Evolutionary conservation across 73 alveolate species (phyloP).

Genomic region (Uronychia binucleata): DNA sequence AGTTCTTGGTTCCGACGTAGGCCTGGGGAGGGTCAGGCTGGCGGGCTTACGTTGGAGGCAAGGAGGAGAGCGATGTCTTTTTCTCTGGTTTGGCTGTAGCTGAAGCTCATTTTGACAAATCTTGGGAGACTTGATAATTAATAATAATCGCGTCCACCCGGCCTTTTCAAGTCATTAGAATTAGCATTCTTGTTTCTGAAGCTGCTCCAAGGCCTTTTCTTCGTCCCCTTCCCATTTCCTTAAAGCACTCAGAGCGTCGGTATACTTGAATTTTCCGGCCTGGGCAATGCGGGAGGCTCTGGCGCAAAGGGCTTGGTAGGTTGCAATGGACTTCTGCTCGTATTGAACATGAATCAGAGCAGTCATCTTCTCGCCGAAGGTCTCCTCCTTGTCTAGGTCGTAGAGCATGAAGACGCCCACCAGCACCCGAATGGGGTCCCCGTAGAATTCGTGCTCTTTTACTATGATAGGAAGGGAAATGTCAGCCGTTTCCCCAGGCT

Average conservation of each 20-base stretch:
- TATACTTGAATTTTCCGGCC: no score
- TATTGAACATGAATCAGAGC: neutral
- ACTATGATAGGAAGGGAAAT: neutral
- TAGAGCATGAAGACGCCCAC: neutral
- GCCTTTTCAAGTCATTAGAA: neutral
- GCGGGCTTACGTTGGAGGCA: constrained; percentile 26
- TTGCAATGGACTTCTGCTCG: neutral
- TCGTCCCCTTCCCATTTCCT: neutral
- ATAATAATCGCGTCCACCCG: neutral
- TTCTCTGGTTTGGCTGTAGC: constrained; percentile 54
- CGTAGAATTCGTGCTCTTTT: neutral
- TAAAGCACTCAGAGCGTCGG: no score
- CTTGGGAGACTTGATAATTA: neutral
- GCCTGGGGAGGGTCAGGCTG: constrained; percentile 31
- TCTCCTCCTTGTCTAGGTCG: neutral
- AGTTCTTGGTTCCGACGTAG: constrained; percentile 80
- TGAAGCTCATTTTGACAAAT: constrained; percentile 30
- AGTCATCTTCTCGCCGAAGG: neutral
- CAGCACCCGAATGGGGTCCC: neutral
- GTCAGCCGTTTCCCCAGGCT: neutral
- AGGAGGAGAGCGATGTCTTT: constrained; percentile 52
- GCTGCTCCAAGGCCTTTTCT: neutral
- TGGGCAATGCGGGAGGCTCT: no score
- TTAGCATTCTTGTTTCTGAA: neutral
- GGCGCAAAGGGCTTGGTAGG: no score